Base-by-base conservation (phyloP, 352 stramenopile species). In the Pythium oligandrum region DNA sequence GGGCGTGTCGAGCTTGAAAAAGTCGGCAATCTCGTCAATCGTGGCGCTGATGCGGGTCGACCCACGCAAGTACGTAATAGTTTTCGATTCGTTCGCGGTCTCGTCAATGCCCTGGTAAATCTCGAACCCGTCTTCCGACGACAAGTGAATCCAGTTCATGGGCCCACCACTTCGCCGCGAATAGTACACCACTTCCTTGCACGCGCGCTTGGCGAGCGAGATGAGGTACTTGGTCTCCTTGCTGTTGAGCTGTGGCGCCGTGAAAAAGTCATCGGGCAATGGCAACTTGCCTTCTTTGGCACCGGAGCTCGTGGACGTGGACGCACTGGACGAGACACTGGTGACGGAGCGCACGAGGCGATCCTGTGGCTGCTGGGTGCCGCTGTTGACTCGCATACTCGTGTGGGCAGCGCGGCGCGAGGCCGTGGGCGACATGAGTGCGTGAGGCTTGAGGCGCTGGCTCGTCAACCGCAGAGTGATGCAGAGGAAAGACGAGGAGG, bases 131-230 rank as follows among this genome's bases (percentile, higher is more conserved):
- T 88, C 74, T 3, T 83, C 68, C 1, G 80, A 88, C 5, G 75
- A 73, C 32, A 93, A 61, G 40, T 80, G 81, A 10, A 93, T 68
- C 83, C 83, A 93, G 48, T 83, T 75, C 66, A 93, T 86, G 9
- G 83, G 83, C 0, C 83, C 83, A 54, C 77, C 77, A 0, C 64
- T 44, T 7, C 70, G 73, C 38, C 83, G 71, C 50, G 83, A 89
- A 57, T 90, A 93, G 47, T 88, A 91, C 26, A 93, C 79, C 6
- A 93, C 83, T 55, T 93, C 83, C 61, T 90, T 93, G 58, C 83
- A 93, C 3, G 83, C 76, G 44, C 77, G 78, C 51, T 90, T 90
- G 4, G 80, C 83, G 7, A 92, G 62, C 3, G 73, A 71, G 0
- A 90, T 45, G 8, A 90, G 67, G 57, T 88, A 87, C 50, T 83